These are phyloP conservation scores for Solanum hybrid DNA, from an alignment of 305 asterid species.

Conservation along the genomic window DNA sequence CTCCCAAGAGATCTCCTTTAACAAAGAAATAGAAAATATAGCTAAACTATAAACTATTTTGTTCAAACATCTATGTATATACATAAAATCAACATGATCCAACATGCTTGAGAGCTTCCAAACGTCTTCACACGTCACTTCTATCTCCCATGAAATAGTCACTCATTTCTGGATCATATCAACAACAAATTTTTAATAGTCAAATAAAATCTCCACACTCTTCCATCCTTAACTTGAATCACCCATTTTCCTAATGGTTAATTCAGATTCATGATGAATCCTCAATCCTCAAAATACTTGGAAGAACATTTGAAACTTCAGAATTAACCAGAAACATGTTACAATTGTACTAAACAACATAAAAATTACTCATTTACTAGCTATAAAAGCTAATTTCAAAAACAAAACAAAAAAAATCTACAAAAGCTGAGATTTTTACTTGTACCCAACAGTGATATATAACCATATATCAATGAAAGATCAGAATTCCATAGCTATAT, in stretches of 20 bases:
- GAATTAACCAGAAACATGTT: background rate
- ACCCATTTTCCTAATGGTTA: background rate
- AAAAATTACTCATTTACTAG: background rate
- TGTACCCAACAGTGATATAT: background rate
- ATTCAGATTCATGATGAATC: background rate
- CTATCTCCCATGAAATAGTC: background rate
- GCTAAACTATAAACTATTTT: background rate
- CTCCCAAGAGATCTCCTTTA: background rate
- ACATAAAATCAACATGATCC: background rate
- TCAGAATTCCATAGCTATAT: background rate
- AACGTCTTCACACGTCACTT: background rate
- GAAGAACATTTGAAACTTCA: background rate
- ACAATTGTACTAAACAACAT: background rate
- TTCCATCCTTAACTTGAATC: background rate
- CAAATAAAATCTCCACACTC: background rate
- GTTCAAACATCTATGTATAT: background rate
- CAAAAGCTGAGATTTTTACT: background rate
- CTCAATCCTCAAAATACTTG: background rate
- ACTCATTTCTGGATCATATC: background rate
- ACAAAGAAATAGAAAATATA: background rate
- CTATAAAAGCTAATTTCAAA: background rate
- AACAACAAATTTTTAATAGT: background rate
- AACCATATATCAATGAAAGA: conserved; percentile 14
- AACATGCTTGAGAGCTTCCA: background rate
- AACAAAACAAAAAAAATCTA: no score